Percentiles rank a stretch among this genome's conserved stretches.
Evolutionary conservation across 2,329 filamentous ascomycete genomes (phyloP).

Genomic region (Myotisia sp.): DNA sequence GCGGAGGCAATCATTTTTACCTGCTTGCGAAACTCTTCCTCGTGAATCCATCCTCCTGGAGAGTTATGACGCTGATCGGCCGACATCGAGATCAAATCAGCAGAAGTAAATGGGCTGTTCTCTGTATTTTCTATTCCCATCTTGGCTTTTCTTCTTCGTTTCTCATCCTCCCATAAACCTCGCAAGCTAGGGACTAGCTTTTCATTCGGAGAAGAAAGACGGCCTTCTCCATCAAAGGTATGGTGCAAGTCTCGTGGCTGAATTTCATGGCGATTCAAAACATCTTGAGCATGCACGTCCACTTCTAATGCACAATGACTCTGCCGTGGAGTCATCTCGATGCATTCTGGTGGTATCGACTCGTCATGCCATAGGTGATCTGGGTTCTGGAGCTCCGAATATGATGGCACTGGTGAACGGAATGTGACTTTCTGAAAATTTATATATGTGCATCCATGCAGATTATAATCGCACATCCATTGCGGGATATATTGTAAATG

Average conservation of each 20-base stretch:
- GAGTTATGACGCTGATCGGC: slow-evolving; percentile 60
- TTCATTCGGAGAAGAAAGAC: slow-evolving; percentile 50
- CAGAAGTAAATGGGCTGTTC: slow-evolving; percentile 64
- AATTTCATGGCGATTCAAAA: slow-evolving; percentile 65
- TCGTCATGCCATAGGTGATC: slow-evolving; percentile 66
- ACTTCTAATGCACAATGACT: slow-evolving; percentile 85
- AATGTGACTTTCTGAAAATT: slow-evolving; percentile 58
- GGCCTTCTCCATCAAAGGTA: slow-evolving; percentile 61
- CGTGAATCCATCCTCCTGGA: slow-evolving; percentile 80
- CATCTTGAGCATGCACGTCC: slow-evolving; percentile 78
- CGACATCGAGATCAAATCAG: slow-evolving; percentile 78
- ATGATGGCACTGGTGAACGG: slow-evolving; percentile 58
- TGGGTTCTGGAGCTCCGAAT: slow-evolving; percentile 46
- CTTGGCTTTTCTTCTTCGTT: slow-evolving; percentile 56
- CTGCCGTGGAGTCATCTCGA: slow-evolving; percentile 57
- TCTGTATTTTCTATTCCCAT: slow-evolving; percentile 51
- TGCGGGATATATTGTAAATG: slow-evolving; percentile 86
- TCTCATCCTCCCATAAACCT: slow-evolving; percentile 82
- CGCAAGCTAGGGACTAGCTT: slow-evolving; percentile 92
- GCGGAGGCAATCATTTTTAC: slow-evolving; percentile 48
- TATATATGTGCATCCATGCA: slow-evolving; percentile 86
- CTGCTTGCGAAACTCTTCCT: slow-evolving; percentile 62
- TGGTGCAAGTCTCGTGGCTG: slow-evolving; percentile 69
- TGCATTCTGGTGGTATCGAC: slow-evolving; percentile 46
- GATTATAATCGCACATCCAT: slow-evolving; percentile 97